A percentile compares a stretch with the other conserved stretches of the same genome.
Conservation (phyloP, 306 rosid species). For the Begonia fuchsioides region DNA sequence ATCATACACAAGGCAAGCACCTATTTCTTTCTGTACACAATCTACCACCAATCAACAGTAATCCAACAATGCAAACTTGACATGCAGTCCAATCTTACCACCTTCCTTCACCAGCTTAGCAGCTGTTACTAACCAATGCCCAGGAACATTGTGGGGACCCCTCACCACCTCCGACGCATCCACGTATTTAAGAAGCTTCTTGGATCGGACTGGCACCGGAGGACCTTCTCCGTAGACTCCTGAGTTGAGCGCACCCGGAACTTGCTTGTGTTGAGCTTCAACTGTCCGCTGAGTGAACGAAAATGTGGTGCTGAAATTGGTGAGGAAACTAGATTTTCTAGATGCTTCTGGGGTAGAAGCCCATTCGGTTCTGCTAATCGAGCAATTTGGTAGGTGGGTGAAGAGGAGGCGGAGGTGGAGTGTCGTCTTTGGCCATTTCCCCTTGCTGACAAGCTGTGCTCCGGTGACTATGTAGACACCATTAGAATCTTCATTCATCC, state of each 20-base stretch:
- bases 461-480: conserved; percentile 88
- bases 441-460: conserved; percentile 69
- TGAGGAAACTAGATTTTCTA: conserved; percentile 63
- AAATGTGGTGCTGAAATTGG: conserved; percentile 78
- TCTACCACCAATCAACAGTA: conserved; percentile 35
- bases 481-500: conserved; percentile 40
- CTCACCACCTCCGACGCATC: conserved; percentile 72
- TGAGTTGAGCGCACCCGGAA: conserved; percentile 58
- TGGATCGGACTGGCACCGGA: conserved; percentile 41
- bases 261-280: conserved; percentile 50
- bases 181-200: conserved; percentile 59
- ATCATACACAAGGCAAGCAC: neutral
- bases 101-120: conserved; percentile 73
- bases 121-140: conserved; percentile 88
- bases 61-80: conserved; percentile 82
- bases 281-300: conserved; percentile 64
- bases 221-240: conserved; percentile 87
- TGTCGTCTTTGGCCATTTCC: conserved; percentile 76
- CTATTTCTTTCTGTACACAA: conserved; percentile 5
- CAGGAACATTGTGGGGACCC: conserved; percentile 85
- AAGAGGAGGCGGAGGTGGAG: conserved; percentile 79
- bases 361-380: conserved; percentile 74
- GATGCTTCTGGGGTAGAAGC: conserved; percentile 57
- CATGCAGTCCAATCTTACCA: conserved; percentile 67
- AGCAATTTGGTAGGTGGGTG: conserved; percentile 51